These are phyloP conservation scores for Pulveroboletus sp. DNA, from an alignment of 768 basidiomycete genomes.

Conservation along the genomic window DNA sequence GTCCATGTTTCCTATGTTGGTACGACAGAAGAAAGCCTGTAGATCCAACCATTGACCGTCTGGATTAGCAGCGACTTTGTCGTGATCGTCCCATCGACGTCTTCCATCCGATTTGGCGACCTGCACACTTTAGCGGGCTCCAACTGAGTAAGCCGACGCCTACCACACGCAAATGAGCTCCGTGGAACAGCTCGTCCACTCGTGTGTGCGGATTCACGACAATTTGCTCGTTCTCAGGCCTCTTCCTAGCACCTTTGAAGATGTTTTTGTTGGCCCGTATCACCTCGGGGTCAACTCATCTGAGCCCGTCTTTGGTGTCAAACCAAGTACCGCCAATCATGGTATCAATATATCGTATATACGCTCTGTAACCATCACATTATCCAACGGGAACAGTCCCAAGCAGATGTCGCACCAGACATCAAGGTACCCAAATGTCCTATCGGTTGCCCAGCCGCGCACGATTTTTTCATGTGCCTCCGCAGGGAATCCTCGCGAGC, in stretches of 20 bases:
- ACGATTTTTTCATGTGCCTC: slow-evolving; percentile 20
- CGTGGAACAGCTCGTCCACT: slow-evolving; percentile 43
- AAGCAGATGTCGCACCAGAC: neutral
- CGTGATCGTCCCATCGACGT: too few relatives aligned
- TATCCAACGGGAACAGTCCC: neutral
- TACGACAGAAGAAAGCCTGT: too few relatives aligned
- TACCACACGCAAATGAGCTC: too few relatives aligned
- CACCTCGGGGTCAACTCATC: slow-evolving; percentile 72
- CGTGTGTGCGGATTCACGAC: slow-evolving; percentile 69
- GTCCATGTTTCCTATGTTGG: too few relatives aligned
- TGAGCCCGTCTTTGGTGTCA: slow-evolving; percentile 58
- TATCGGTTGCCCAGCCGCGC: neutral
- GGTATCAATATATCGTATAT: neutral
- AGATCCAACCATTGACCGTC: too few relatives aligned
- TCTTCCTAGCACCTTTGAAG: slow-evolving; percentile 90
- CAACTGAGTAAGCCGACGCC: too few relatives aligned
- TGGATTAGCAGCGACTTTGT: too few relatives aligned
- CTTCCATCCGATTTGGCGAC: too few relatives aligned
- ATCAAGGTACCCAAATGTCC: too few relatives aligned
- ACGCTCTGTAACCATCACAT: neutral
- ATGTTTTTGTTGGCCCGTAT: slow-evolving; percentile 92
- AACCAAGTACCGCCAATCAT: slow-evolving; percentile 68
- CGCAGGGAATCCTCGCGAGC: slow-evolving; percentile 26
- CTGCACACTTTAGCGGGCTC: too few relatives aligned
- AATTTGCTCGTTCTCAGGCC: slow-evolving; percentile 38